Conservation (phyloP, 2,329 filamentous ascomycete genomes). For the Leptoxyphium fumago region DNA sequence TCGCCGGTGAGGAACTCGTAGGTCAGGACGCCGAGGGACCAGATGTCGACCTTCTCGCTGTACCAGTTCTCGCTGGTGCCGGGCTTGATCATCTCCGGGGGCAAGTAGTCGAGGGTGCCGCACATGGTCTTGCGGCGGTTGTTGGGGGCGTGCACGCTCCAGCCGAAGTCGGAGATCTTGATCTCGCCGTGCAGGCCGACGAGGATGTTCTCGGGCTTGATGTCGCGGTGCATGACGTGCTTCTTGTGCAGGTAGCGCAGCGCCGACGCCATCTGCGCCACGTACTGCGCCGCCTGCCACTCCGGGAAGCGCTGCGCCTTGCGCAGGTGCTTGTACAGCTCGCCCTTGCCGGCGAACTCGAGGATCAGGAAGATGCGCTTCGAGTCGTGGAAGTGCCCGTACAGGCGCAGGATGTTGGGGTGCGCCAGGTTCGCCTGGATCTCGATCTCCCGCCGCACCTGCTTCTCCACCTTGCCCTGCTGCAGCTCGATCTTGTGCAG, state of each 20-base stretch:
- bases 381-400: slow-evolving; percentile 78
- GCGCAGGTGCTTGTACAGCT: slow-evolving; percentile 75
- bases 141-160: slow-evolving; percentile 95
- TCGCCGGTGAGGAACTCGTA: slow-evolving; percentile 96
- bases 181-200: slow-evolving; percentile 95
- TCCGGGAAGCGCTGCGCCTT: slow-evolving; percentile 69
- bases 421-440: slow-evolving; percentile 80
- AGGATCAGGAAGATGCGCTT: slow-evolving; percentile 79
- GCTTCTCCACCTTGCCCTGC: slow-evolving; percentile 70
- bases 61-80: slow-evolving; percentile 70
- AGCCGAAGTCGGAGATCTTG: slow-evolving; percentile 96
- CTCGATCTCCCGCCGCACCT: slow-evolving; percentile 75
- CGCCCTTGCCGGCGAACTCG: slow-evolving; percentile 73
- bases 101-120: slow-evolving; percentile 91
- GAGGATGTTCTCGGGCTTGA: slow-evolving; percentile 95
- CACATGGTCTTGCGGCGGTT: slow-evolving; percentile 90
- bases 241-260: slow-evolving; percentile 87
- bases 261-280: slow-evolving; percentile 82
- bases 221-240: slow-evolving; percentile 93
- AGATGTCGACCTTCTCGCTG: slow-evolving; percentile 88
- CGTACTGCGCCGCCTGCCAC: slow-evolving; percentile 74
- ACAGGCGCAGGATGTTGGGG: slow-evolving; percentile 71
- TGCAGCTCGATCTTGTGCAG: slow-evolving; percentile 73
- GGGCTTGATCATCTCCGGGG: slow-evolving; percentile 89
- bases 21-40: slow-evolving; percentile 86